phyloP scores from a whole-genome alignment of 495 filamentous ascomycete genomes.

The Aspergillus funiculosus region DNA sequence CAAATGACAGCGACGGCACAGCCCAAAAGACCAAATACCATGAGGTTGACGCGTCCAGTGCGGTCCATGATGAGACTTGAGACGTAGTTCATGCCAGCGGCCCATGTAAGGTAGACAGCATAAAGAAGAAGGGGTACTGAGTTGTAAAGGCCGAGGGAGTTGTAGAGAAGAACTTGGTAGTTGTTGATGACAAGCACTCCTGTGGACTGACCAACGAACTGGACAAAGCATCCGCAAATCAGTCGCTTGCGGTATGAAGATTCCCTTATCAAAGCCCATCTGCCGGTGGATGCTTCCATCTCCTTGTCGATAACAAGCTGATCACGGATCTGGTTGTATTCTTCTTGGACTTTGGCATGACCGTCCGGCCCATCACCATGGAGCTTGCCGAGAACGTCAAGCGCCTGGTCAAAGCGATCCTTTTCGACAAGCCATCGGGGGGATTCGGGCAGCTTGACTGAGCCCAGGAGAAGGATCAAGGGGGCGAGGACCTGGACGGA shows the following conservation, averaged over 20 bases:
- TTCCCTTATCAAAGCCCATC: constrained; percentile 36
- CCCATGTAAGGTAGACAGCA: constrained; percentile 43
- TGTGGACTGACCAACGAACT: constrained; percentile 36
- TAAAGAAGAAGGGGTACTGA: constrained; percentile 45
- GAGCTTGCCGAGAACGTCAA: too few species aligned
- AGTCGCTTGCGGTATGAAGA: constrained; percentile 40
- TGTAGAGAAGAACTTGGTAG: constrained; percentile 48
- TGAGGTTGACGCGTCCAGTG: constrained; percentile 42
- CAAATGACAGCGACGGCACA: constrained; percentile 35
- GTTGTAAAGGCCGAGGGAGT: constrained; percentile 38
- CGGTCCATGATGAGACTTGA: constrained; percentile 40
- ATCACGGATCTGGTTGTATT: constrained; percentile 36
- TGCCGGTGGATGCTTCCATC: constrained; percentile 24
- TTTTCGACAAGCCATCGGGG: too few species aligned
- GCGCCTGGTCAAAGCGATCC: too few species aligned
- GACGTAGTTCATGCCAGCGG: constrained; percentile 21
- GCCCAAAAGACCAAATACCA: constrained; percentile 39
- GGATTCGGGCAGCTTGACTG: too few species aligned
- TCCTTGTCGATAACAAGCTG: constrained; percentile 35
- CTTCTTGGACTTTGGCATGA: too few species aligned
- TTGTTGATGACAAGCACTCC: constrained; percentile 41
- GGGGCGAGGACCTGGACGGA: background rate
- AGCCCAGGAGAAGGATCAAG: too few species aligned
- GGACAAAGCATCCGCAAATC: constrained; percentile 37
- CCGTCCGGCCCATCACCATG: too few species aligned